Base-by-base conservation (phyloP, 495 filamentous ascomycete genomes). In the Wilcoxina mikolae region DNA sequence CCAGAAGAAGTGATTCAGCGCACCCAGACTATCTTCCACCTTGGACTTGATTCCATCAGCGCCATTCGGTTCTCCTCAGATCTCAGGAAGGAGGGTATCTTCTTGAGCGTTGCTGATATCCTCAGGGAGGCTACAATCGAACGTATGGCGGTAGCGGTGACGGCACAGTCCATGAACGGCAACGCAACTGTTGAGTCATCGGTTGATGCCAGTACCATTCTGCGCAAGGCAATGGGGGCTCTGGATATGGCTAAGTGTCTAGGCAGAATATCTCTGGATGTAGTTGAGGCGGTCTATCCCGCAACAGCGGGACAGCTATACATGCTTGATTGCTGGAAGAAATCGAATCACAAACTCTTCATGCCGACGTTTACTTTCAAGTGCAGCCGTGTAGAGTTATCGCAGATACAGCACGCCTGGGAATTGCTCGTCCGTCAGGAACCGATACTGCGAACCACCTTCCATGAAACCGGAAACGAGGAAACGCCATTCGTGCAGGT, bases 11-110 rank as follows among this genome's bases (percentile, higher is more conserved):
- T 74, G 10, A 88, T 95, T 31, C 65, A 70, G 5, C 73, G 74
- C 26, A 68, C 70, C n/a, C 73, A 80, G 35, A 85, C 76, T 22
- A 83, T 95, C 22, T 93, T 90, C 64, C 80, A 85, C 58, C 73
- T 96, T 4, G 89, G 90, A 4, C 73, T 95, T 31, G 89, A 96
- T 64, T 95, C 89, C 2, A 86, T 96, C 61, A 85, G 82, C 51
- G 84, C 87, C 9, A 88, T 95, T 66, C 80, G 82, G 45, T 73
- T 82, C 15, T 76, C 79, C 22, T 73, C 79, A 0, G 67, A 81
- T n/a, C 70, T 88, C 9, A 75, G 76, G 18, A 80, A 78, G 41
- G 69, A 75, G 33, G 75, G 73, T 0, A 62, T 88, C 2, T 67
- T 66, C 3, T 64, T 87, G 0, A 70, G 72, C 27, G 80, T 87